phyloP scores from a whole-genome alignment of 768 basidiomycete species.

The Lactarius pseudohatsudake region DNA sequence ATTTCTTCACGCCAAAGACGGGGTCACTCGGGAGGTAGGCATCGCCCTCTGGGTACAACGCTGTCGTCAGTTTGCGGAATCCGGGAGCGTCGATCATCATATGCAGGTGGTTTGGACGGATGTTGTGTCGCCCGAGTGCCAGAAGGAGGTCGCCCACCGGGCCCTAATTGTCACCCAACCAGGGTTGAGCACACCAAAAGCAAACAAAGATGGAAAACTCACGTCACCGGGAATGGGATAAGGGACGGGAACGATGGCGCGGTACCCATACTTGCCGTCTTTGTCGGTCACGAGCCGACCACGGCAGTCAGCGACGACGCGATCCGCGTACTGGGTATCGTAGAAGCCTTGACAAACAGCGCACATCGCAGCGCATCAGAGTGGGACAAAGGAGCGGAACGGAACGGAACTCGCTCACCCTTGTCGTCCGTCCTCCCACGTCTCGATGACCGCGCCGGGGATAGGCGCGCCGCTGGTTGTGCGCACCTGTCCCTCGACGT shows the following conservation, averaged over 20 bases:
- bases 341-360: constrained; percentile 34
- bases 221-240: constrained; percentile 80
- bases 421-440: constrained; percentile 77
- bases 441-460: constrained; percentile 65
- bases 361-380: background rate
- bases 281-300: constrained; percentile 58
- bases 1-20: constrained; percentile 82
- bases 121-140: constrained; percentile 63
- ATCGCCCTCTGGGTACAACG: constrained; percentile 73
- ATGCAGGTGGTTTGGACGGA: constrained; percentile 81
- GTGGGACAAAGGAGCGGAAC: background rate
- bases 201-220: constrained; percentile 24
- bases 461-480: constrained; percentile 63
- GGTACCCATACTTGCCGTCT: constrained; percentile 67
- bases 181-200: constrained; percentile 17
- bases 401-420: constrained; percentile 40
- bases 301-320: constrained; percentile 67
- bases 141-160: constrained; percentile 66
- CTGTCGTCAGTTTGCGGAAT: constrained; percentile 69
- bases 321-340: constrained; percentile 53
- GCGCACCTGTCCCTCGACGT: constrained; percentile 68
- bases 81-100: constrained; percentile 69
- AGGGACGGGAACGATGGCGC: constrained; percentile 66
- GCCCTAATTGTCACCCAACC: constrained; percentile 42
- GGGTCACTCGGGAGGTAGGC: constrained; percentile 65